Evolutionary conservation across 2,329 filamentous ascomycete species (phyloP), one percentile per base, ranked within the genome.

Genomic region (Neopestalotiopsis rosae): DNA sequence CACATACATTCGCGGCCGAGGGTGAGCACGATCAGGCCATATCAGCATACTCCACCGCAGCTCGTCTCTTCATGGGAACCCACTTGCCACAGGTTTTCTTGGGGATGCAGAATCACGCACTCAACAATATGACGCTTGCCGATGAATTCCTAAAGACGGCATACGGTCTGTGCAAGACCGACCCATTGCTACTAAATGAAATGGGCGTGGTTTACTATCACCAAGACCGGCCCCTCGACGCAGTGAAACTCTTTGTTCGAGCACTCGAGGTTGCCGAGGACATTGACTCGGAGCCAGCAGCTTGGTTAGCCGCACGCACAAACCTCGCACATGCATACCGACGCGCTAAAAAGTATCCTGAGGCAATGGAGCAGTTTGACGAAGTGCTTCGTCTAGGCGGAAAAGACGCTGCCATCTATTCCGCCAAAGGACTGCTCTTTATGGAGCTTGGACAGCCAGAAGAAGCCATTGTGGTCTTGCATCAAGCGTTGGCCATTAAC

Each of bases 1-100:
- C 96, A 1, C 97, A 99, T 79, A 99, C 96, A 0, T 99, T 99
- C 79, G 96, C 96, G 1, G 95, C 94, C 12, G 96, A 99, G 79
- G 96, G 96, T 66, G 96, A 99, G 80, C 95, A 98, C 79, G 96
- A 99, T 79, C 96, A 99, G 82, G 96, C 96, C 62, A 98, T 99
- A 71, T 97, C 95, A 9, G 96, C 97, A 0, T 99, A 99, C 82
- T 97, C 94, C 38, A 99, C 96, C 0, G 96, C 96, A 0, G 95
- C 95, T 1, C 89, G 96, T 52, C 84, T 99, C 0, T 99, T 99
- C 81, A 97, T 98, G 85, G 96, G 96, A 52, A 98, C 95, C 0
- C 97, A 99, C 79, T 86, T 99, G 1, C 96, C 96, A 0, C 95
- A 97, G 76, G 89, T 99, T 2, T 99, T 98, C 79, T 84, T 99